Conservation (phyloP, 129 eudicot genomes). For the Escallonia herrerae region DNA sequence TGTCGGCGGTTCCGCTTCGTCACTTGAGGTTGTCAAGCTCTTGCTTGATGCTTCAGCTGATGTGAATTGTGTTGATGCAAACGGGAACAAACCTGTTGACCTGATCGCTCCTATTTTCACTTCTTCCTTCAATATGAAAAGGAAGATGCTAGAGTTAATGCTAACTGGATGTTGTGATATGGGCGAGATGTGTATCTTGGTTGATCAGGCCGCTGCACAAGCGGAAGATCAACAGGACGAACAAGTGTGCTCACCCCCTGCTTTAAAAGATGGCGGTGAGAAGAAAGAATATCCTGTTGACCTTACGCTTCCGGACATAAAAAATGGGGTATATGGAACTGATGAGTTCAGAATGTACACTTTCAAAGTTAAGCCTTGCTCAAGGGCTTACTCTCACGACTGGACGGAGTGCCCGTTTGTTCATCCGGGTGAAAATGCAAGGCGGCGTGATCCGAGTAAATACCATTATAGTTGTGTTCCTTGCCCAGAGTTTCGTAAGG, state of each 20-base stretch:
- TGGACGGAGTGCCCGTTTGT: slow-evolving; percentile 95
- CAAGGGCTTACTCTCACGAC: slow-evolving; percentile 91
- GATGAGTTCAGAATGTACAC: slow-evolving; percentile 83
- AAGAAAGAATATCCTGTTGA: slow-evolving; percentile 77
- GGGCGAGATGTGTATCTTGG: slow-evolving; percentile 20
- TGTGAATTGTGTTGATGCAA: slow-evolving; percentile 40
- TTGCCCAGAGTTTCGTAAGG: slow-evolving; percentile 78
- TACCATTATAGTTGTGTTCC: slow-evolving; percentile 81
- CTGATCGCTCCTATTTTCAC: slow-evolving; percentile 25
- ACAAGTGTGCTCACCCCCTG: slow-evolving; percentile 12
- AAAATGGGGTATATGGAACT: slow-evolving; percentile 62
- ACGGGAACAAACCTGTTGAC: slow-evolving; percentile 58
- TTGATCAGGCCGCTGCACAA: slow-evolving; percentile 20
- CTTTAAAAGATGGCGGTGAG: slow-evolving; percentile 23
- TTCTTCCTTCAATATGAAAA: slow-evolving; percentile 22
- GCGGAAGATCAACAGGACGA: slow-evolving; percentile 6
- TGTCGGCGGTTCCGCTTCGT: slow-evolving; percentile 45
- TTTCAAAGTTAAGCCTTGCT: slow-evolving; percentile 84
- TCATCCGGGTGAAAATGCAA: slow-evolving; percentile 87
- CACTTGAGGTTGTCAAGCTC: slow-evolving; percentile 54
- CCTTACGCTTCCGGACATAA: slow-evolving; percentile 64
- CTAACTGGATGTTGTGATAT: slow-evolving; percentile 26
- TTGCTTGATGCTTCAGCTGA: slow-evolving; percentile 58
- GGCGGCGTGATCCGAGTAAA: slow-evolving; percentile 79
- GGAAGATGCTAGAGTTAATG: slow-evolving; percentile 43